phyloP scores from a whole-genome alignment of 2,329 filamentous ascomycete species.

The Aspergillus felis region DNA sequence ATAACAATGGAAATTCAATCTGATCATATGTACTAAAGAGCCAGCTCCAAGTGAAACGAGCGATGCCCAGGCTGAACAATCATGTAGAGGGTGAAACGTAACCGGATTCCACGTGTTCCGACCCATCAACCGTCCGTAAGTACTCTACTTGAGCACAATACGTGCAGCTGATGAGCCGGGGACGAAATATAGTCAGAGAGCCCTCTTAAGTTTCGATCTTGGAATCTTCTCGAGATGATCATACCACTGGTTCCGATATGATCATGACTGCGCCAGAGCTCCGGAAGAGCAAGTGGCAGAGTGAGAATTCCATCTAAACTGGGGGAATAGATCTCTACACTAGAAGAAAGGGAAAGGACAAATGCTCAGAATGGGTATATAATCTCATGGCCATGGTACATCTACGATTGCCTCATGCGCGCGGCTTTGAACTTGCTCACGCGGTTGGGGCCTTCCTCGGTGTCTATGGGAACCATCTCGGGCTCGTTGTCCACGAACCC shows the following conservation, averaged over 20 bases:
- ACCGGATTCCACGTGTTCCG: slow-evolving; percentile 23
- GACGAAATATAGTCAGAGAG: slow-evolving; percentile 36
- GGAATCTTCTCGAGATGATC: slow-evolving; percentile 20
- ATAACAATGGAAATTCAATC: neutral
- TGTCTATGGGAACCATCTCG: slow-evolving; percentile 63
- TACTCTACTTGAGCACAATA: slow-evolving; percentile 23
- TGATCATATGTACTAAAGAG: neutral
- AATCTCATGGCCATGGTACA: slow-evolving; percentile 7
- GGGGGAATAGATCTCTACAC: slow-evolving; percentile 1
- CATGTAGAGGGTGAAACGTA: slow-evolving; percentile 40
- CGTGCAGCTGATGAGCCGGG: slow-evolving; percentile 5
- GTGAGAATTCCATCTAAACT: neutral
- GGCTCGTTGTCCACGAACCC: slow-evolving; percentile 74
- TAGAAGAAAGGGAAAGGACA: neutral
- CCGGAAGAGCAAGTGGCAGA: neutral
- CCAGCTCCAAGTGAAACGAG: neutral
- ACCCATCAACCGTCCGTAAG: slow-evolving; percentile 13
- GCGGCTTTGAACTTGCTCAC: slow-evolving; percentile 48
- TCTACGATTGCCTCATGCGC: slow-evolving; percentile 31
- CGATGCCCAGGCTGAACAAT: neutral
- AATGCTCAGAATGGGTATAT: slow-evolving; percentile 13
- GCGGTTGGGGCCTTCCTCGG: slow-evolving; percentile 48
- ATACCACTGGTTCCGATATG: slow-evolving; percentile 18
- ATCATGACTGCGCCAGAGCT: slow-evolving; percentile 6
- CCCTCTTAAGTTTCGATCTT: slow-evolving; percentile 26